These are phyloP conservation scores for Asclepias syriaca DNA, from an alignment of 257 asterid species.

Conservation along the genomic window DNA sequence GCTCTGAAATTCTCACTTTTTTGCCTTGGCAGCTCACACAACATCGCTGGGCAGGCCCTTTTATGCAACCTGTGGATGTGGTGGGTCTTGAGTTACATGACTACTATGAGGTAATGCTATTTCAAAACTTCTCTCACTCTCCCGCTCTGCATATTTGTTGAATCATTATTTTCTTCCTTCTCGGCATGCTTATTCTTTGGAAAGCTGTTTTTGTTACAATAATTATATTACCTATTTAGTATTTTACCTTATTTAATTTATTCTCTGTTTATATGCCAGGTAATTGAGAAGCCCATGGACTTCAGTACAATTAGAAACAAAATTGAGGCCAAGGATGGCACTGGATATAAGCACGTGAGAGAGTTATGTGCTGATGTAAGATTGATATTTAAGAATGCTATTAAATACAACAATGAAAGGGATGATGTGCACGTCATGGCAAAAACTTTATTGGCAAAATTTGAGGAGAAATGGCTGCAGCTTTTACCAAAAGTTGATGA, in stretches of 20 bases:
- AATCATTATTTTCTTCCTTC: background rate
- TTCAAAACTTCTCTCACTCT: background rate
- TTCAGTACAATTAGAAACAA: slow-evolving; percentile 74
- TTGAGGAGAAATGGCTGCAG: slow-evolving; percentile 85
- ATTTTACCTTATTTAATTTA: slow-evolving; percentile 13
- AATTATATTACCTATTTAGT: background rate
- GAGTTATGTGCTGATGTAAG: slow-evolving; percentile 86
- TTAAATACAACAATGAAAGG: slow-evolving; percentile 78
- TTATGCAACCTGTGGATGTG: slow-evolving; percentile 92
- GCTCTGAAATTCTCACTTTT: slow-evolving; percentile 3
- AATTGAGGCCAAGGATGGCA: slow-evolving; percentile 85
- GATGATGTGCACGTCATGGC: slow-evolving; percentile 91
- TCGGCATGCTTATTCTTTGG: background rate
- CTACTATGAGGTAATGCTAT: slow-evolving; percentile 56
- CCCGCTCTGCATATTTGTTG: background rate
- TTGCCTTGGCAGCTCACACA: slow-evolving; percentile 56
- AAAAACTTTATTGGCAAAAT: slow-evolving; percentile 63
- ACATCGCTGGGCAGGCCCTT: slow-evolving; percentile 88
- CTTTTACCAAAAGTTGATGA: slow-evolving; percentile 90
- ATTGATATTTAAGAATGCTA: slow-evolving; percentile 85
- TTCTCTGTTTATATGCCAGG: slow-evolving; percentile 32
- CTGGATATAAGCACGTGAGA: slow-evolving; percentile 76
- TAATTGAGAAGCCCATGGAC: slow-evolving; percentile 96
- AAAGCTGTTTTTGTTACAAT: background rate
- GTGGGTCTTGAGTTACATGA: slow-evolving; percentile 81